These are phyloP conservation scores for Alternaria panax DNA, from an alignment of 2,329 filamentous ascomycete genomes.

Conservation along the genomic window DNA sequence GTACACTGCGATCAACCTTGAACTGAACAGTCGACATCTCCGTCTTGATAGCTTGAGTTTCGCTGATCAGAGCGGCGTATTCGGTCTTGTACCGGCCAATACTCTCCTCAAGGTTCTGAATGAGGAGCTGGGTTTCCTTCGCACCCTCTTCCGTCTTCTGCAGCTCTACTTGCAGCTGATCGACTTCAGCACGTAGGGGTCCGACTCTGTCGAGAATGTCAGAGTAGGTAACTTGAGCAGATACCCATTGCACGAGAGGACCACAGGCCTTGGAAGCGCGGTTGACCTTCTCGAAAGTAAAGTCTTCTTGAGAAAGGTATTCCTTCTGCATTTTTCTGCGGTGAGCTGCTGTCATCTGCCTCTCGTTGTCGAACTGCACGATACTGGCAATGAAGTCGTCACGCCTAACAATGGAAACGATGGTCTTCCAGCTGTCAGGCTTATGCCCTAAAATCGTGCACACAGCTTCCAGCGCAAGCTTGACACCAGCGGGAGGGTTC, in stretches of 20 bases:
- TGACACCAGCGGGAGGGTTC: conserved; percentile 88
- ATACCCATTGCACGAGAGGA: conserved; percentile 94
- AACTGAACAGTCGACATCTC: conserved; percentile 97
- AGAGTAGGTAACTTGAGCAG: conserved; percentile 97
- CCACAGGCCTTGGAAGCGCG: conserved; percentile 96
- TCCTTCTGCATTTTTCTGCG: conserved; percentile 91
- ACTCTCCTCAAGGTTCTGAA: conserved; percentile 82
- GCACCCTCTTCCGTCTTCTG: conserved; percentile 93
- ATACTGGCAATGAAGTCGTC: conserved; percentile 99
- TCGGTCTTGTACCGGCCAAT: conserved; percentile 96
- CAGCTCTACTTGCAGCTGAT: conserved; percentile 83
- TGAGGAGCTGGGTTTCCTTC: conserved; percentile 87
- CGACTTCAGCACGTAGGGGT: conserved; percentile 88
- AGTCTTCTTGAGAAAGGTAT: conserved; percentile 90
- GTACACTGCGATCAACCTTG: conserved; percentile 96
- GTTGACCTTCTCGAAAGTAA: conserved; percentile 95
- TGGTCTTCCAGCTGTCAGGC: conserved; percentile 87
- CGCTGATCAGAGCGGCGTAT: conserved; percentile 93
- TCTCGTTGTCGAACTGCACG: conserved; percentile 94
- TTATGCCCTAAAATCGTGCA: conserved; percentile 93
- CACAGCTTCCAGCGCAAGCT: conserved; percentile 92
- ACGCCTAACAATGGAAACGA: conserved; percentile 84
- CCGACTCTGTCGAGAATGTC: conserved; percentile 94
- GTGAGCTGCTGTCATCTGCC: conserved; percentile 85
- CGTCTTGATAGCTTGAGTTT: conserved; percentile 94